phyloP scores from a whole-genome alignment of 1,284 basidiomycete species.

The Retiboletus flavoniger region DNA sequence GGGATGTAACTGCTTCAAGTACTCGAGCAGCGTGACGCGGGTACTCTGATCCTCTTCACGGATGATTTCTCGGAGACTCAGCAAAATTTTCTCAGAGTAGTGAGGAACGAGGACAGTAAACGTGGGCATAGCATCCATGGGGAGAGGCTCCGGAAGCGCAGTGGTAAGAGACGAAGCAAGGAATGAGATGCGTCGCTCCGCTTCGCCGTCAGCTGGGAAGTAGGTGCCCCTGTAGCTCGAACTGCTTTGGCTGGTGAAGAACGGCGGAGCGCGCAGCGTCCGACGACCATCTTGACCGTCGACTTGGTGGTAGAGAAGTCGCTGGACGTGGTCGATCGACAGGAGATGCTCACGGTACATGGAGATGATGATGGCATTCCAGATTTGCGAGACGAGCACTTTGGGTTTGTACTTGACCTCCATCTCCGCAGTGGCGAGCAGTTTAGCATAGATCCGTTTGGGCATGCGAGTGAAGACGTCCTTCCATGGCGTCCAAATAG shows the following conservation, averaged over 20 bases:
- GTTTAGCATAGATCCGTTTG: slow-evolving; percentile 94
- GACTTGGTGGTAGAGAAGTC: slow-evolving; percentile 91
- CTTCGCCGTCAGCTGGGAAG: slow-evolving; percentile 92
- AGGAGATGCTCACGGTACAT: slow-evolving; percentile 97
- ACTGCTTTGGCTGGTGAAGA: slow-evolving; percentile 89
- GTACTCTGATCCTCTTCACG: slow-evolving; percentile 96
- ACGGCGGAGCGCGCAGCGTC: slow-evolving; percentile 88
- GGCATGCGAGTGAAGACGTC: slow-evolving; percentile 94
- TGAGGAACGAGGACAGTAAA: slow-evolving; percentile 96
- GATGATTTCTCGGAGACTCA: slow-evolving; percentile 94
- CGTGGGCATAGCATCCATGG: slow-evolving; percentile 95
- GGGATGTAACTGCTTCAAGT: slow-evolving; percentile 98
- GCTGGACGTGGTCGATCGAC: slow-evolving; percentile 93
- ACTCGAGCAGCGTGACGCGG: slow-evolving; percentile 91
- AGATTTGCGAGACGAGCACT: slow-evolving; percentile 95
- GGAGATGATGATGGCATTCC: slow-evolving; percentile 97
- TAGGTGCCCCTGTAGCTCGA: slow-evolving; percentile 75
- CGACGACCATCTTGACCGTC: slow-evolving; percentile 84
- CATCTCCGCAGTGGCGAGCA: slow-evolving; percentile 92
- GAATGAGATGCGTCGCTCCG: slow-evolving; percentile 94
- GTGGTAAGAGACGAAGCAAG: slow-evolving; percentile 95
- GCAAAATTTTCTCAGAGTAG: slow-evolving; percentile 94
- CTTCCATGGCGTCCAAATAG: slow-evolving; percentile 97
- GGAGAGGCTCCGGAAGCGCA: slow-evolving; percentile 87
- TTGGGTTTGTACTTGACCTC: slow-evolving; percentile 98